Conservation (phyloP, 1,139 yeast species). For the Yamadazyma membranifaciens region DNA sequence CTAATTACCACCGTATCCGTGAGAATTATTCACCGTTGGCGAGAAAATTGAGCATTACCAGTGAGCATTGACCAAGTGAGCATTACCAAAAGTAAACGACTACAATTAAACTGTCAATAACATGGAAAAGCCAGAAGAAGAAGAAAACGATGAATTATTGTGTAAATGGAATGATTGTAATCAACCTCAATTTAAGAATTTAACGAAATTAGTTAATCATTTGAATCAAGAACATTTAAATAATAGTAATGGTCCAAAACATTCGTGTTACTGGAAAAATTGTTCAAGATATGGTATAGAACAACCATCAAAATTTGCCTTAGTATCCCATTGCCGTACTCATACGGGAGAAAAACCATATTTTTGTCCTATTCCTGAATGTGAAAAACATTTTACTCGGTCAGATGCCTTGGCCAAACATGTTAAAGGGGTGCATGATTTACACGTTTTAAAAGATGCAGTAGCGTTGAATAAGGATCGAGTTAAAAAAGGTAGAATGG, state of each 20-base stretch:
- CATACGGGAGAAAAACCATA: constrained; percentile 72
- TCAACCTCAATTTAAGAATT: constrained; percentile 17
- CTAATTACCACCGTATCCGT: too few relatives aligned
- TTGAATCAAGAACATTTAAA: constrained; percentile 29
- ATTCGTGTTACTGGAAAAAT: constrained; percentile 62
- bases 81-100: too few relatives aligned
- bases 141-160: constrained; percentile 12
- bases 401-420: constrained; percentile 67
- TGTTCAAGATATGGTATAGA: constrained; percentile 54
- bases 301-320: constrained; percentile 59
- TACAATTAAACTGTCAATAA: background rate
- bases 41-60: too few relatives aligned
- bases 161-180: constrained; percentile 41
- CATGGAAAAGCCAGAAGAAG: constrained; percentile 6
- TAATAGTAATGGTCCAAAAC: constrained; percentile 25
- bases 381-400: constrained; percentile 58
- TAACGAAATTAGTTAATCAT: constrained; percentile 33
- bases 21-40: too few relatives aligned
- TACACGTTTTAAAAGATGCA: constrained; percentile 38
- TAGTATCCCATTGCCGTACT: constrained; percentile 60
- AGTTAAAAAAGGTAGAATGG: constrained; percentile 23
- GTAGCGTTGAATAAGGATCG: constrained; percentile 25
- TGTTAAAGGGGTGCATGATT: constrained; percentile 60
- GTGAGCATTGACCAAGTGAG: too few relatives aligned
- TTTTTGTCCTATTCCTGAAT: constrained; percentile 68